Evolutionary conservation across 805 yeast species (phyloP).

Genomic region (Kodamaea kakaduensis): DNA sequence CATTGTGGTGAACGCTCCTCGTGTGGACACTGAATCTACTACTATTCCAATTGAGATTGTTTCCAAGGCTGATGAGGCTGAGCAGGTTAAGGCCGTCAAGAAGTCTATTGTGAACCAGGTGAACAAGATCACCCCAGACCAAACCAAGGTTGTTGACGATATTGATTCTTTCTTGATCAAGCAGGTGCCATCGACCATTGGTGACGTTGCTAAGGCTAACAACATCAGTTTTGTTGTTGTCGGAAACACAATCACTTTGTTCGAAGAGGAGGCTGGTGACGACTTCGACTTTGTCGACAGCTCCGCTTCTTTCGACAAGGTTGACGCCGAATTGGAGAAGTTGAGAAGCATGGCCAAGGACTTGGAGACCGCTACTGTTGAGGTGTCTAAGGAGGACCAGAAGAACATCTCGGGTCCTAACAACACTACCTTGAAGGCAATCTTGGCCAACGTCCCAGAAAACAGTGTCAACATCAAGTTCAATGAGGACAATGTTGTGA

Average conservation of each 20-base stretch:
- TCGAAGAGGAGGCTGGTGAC: conserved; percentile 36
- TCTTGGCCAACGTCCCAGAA: conserved; percentile 34
- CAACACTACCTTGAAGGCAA: conserved; percentile 51
- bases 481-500: conserved; percentile 50
- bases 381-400: conserved; percentile 53
- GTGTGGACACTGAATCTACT: conserved; percentile 35
- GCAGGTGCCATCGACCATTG: conserved; percentile 42
- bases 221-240: conserved; percentile 59
- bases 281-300: conserved; percentile 59
- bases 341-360: conserved; percentile 56
- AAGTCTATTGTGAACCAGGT: conserved; percentile 69
- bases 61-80: conserved; percentile 44
- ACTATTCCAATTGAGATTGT: conserved; percentile 61
- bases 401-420: conserved; percentile 57
- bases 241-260: conserved; percentile 51
- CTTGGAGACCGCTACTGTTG: conserved; percentile 49
- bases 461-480: conserved; percentile 46
- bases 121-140: conserved; percentile 66
- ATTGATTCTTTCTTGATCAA: conserved; percentile 59
- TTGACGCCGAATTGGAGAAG: conserved; percentile 49
- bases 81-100: conserved; percentile 58
- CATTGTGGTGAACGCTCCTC: conserved; percentile 38
- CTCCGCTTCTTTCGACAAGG: conserved; percentile 48
- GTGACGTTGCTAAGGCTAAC: conserved; percentile 38
- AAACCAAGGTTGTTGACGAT: conserved; percentile 55